Conservation (phyloP, 1,284 basidiomycete species). For the Microbotryomycetes sp. region DNA sequence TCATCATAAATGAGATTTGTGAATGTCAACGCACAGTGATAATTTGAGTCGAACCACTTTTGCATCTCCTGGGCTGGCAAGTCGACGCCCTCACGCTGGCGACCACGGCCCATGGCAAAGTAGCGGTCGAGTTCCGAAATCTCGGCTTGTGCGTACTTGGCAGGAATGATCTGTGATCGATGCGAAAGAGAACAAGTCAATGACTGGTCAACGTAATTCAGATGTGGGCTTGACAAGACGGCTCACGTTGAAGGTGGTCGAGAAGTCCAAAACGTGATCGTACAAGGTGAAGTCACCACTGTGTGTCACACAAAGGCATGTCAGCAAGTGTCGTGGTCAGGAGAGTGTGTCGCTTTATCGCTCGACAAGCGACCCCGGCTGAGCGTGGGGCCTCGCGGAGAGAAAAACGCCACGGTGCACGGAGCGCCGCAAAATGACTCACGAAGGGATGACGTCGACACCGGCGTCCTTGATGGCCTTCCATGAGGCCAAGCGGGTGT, state of each 20-base stretch:
- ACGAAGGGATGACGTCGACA: slow-evolving; percentile 91
- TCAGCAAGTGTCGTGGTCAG: neutral
- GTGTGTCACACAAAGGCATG: slow-evolving; percentile 6
- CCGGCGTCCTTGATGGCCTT: slow-evolving; percentile 76
- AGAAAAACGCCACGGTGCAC: neutral
- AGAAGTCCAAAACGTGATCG: slow-evolving; percentile 98
- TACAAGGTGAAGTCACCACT: slow-evolving; percentile 98
- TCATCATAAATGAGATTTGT: neutral
- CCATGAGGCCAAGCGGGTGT: slow-evolving; percentile 88
- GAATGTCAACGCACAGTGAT: slow-evolving; percentile 84
- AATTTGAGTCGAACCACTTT: slow-evolving; percentile 94
- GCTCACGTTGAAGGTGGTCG: slow-evolving; percentile 78
- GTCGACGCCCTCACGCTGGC: slow-evolving; percentile 85
- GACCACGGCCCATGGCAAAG: slow-evolving; percentile 98
- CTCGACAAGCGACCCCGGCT: too few species aligned
- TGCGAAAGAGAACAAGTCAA: neutral
- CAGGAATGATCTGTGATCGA: slow-evolving; percentile 59
- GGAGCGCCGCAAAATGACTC: slow-evolving; percentile 37
- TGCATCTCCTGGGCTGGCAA: slow-evolving; percentile 35
- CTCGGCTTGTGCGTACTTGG: slow-evolving; percentile 82
- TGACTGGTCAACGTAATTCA: neutral
- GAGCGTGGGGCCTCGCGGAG: neutral
- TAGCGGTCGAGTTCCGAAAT: slow-evolving; percentile 89
- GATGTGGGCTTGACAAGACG: neutral
- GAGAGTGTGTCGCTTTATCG: too few species aligned